Base-by-base conservation (phyloP, 306 rosid genomes). In the Delonix regia region DNA sequence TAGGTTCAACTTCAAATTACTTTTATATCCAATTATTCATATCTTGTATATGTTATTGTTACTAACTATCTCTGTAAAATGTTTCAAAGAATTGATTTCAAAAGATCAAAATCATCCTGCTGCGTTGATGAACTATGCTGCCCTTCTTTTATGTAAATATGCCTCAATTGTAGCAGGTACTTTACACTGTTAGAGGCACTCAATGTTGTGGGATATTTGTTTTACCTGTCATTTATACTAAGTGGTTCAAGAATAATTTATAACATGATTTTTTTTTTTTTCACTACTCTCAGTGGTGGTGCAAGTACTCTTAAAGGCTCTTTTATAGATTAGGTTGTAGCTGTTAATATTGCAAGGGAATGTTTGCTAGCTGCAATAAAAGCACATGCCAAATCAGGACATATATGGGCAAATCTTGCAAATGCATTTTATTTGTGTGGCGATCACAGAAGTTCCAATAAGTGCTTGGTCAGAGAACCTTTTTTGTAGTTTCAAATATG, bases 101-200 rank as follows among this genome's bases (percentile, higher is more conserved):
- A 90, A 89, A 78, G 98, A 94, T 86, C 98, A 94, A 90, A 89
- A 86, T 74, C 98, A 94, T 82, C 98, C 98, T 34, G 90, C 96
- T 13, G 94, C 98, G 75, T 82, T 92, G 81, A 88, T 92, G 81
- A 94, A 94, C 79, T 92, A 94, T 83, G 90, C 94, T 71, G 73
- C 97, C 75, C 81, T 89, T 74, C 90, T 94, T 80, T 87, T 90
- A 84, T 89, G 97, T 81, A 87, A 87, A 86, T 76, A 89, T 71
- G 97, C 94, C 64, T 87, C 97, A 0, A 87, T 88, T 63, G 87
- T 94, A 67, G 92, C 97, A 88, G 98, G 98, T 94, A 89, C 73
- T 66, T 52, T 83, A 51, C 72, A 38, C 67, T 71, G 25, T 78
- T 77, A 19, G 57, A 69, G 61, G 57, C 61, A 12, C 79, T 69